Evolutionary conservation across 768 basidiomycete species (phyloP).

Genomic region (Lentinula lateritia): DNA sequence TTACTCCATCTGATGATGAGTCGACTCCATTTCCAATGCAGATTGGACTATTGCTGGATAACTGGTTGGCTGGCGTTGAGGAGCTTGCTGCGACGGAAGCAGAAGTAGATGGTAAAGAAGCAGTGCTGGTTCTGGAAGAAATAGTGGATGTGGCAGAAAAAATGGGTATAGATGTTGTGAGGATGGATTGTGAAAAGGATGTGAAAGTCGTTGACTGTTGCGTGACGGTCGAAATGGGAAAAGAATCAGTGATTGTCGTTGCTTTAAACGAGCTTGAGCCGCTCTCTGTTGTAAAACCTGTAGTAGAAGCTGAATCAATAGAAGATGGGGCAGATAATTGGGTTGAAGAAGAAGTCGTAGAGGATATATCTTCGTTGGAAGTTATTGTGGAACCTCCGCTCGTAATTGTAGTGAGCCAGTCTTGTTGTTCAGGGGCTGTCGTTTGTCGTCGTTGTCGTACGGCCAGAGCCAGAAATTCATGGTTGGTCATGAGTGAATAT

Average conservation of each 20-base stretch:
- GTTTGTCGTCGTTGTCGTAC: background rate
- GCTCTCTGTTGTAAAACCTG: background rate
- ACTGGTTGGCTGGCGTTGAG: slow-evolving; percentile 9
- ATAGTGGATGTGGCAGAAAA: slow-evolving; percentile 7
- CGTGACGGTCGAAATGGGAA: slow-evolving; percentile 34
- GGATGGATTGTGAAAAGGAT: slow-evolving; percentile 29
- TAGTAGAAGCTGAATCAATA: background rate
- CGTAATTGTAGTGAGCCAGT: slow-evolving; percentile 8
- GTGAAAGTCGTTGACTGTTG: slow-evolving; percentile 36
- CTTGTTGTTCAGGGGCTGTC: slow-evolving; percentile 1
- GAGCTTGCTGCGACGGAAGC: slow-evolving; percentile 21
- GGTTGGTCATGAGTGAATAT: background rate
- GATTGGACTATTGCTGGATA: slow-evolving; percentile 26
- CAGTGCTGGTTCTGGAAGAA: slow-evolving; percentile 7
- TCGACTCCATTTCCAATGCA: slow-evolving; percentile 68
- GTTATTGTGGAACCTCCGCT: slow-evolving; percentile 14
- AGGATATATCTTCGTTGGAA: slow-evolving; percentile 5
- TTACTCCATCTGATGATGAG: slow-evolving; percentile 52
- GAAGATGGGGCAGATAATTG: background rate
- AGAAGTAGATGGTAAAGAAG: slow-evolving; percentile 13
- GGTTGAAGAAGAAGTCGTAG: slow-evolving; percentile 1
- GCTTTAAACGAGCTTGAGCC: background rate
- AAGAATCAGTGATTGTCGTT: slow-evolving; percentile 1
- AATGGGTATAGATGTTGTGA: slow-evolving; percentile 19
- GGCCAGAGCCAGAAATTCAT: slow-evolving; percentile 1